Base-by-base conservation (phyloP, 805 yeast species). In the Ogataea corticis region DNA sequence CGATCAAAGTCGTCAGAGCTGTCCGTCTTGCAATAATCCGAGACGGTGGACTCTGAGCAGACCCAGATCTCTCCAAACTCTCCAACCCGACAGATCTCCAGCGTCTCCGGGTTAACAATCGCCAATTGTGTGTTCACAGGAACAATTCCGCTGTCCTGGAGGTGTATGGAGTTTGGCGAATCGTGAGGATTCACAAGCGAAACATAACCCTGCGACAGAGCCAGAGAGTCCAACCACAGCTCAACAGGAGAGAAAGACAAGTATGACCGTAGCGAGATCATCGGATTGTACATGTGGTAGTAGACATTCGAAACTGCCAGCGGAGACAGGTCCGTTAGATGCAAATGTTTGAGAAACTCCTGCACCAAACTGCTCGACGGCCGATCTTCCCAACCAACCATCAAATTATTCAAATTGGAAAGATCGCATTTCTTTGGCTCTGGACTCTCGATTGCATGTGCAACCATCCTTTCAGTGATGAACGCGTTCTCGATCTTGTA, bases 31-130 rank as follows among this genome's bases (percentile, higher is more conserved):
- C 83, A 36, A 13, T 35, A 33, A 13, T 80, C 78, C 11, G 72
- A 63, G 23, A 82, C 84, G 55, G 85, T 90, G 0, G 92, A 96
- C 52, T 89, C 96, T 1, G 96, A 86, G 51, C 87, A 80, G 2
- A 92, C 95, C 98, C 98, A 94, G 32, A 94, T 89, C 67, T 94
- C 99, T 28, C 99, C 99, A 63, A 80, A 82, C 64, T 94, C 99
- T 7, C 98, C 97, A 41, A 83, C 83, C 46, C 77, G 80, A 61
- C 99, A 92, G 11, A 90, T 70, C 43, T 72, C 70, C 36, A 77
- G 66, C 0, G 97, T 92, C 61, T 94, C 97, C 1, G 99, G 99
- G 54, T 94, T 94, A 3, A 94, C 97, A 48, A 94, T 86, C 1
- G 96, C 94, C 28, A 94, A 80, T 59, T 91, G 96, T 0, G 98